Conservation (phyloP, 768 basidiomycete genomes). For the Lactarius pseudohatsudake region DNA sequence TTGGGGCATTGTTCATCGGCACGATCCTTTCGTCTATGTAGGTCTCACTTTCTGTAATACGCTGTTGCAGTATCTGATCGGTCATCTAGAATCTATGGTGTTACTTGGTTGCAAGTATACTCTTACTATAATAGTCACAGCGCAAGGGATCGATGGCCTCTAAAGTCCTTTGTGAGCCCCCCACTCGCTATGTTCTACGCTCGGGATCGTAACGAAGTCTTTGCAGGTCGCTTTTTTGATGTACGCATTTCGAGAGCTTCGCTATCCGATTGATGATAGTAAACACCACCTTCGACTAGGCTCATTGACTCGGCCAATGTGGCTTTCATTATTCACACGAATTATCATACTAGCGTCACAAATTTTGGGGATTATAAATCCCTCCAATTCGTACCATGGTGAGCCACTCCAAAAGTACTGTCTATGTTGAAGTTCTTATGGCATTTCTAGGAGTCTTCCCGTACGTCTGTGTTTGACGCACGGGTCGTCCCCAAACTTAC, state of each 20-base stretch:
- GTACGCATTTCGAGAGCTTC: neutral
- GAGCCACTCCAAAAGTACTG: neutral
- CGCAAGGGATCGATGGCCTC: neutral
- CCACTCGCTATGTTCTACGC: neutral
- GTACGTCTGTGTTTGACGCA: neutral
- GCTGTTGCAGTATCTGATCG: neutral
- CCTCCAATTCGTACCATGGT: neutral
- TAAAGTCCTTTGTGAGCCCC: neutral
- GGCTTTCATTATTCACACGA: neutral
- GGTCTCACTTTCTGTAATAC: too few species aligned
- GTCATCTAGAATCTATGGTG: neutral
- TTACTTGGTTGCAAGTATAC: constrained; percentile 13
- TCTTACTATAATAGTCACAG: constrained; percentile 2
- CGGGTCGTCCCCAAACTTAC: neutral
- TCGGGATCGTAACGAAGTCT: neutral
- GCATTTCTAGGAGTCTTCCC: constrained; percentile 1
- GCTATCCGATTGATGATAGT: neutral
- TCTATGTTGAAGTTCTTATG: neutral
- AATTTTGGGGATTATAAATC: neutral
- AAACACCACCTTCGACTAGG: neutral
- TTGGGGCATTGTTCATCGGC: neutral
- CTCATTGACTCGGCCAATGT: neutral
- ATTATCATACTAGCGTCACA: neutral
- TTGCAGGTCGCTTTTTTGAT: constrained; percentile 12
- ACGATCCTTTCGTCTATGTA: constrained; percentile 9